Conservation (phyloP, 768 basidiomycete genomes). For the Mycena galopus region DNA sequence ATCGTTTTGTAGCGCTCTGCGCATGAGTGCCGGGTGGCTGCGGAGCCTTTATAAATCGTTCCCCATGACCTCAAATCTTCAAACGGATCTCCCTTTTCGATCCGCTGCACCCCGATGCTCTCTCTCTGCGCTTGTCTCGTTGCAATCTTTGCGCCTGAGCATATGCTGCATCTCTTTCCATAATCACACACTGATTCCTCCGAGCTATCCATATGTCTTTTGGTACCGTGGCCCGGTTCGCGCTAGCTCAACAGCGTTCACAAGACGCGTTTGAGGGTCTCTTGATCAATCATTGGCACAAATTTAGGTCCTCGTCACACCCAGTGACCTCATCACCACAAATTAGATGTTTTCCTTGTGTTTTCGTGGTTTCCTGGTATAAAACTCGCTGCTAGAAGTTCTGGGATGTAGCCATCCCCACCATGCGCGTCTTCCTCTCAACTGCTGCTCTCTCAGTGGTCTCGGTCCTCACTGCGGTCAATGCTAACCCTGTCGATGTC, state of each 20-base stretch:
- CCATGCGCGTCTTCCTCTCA: slow-evolving; percentile 19
- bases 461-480: slow-evolving; percentile 14
- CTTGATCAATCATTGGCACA: slow-evolving; percentile 18
- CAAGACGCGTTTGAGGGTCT: slow-evolving; percentile 20
- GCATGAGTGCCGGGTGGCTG: too few relatives aligned
- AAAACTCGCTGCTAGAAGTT: neutral
- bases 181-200: neutral
- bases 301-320: neutral
- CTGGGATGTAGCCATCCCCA: neutral
- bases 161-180: neutral
- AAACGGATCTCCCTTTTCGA: neutral
- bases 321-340: slow-evolving; percentile 7
- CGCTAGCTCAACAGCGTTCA: neutral
- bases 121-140: neutral
- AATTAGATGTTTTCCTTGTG: neutral
- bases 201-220: slow-evolving; percentile 14
- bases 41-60: too few relatives aligned
- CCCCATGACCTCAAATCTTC: neutral
- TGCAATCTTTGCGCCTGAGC: neutral
- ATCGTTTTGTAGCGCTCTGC: too few relatives aligned
- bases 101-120: neutral
- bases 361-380: slow-evolving; percentile 1
- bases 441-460: slow-evolving; percentile 18
- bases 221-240: slow-evolving; percentile 15
- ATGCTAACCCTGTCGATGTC: slow-evolving; percentile 7